Evolutionary conservation across 1,139 yeast species (phyloP).

Genomic region (Candida pseudocylindracea): DNA sequence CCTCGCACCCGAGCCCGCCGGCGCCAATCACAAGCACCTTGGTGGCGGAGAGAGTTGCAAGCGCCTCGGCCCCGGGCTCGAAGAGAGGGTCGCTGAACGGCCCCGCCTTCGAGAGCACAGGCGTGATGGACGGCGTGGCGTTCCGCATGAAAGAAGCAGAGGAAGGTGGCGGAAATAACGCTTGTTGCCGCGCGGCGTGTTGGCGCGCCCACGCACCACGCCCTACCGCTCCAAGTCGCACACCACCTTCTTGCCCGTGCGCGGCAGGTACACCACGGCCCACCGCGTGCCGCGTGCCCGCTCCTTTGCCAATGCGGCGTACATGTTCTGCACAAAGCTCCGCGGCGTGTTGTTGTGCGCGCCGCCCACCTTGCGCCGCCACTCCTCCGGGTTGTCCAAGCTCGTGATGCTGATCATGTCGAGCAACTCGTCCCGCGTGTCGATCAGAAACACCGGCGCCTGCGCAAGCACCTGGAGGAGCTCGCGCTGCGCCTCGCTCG

Average conservation of each 20-base stretch:
- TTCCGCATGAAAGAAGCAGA: no score
- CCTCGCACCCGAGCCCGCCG: constrained; percentile 92
- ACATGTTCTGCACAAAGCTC: constrained; percentile 55
- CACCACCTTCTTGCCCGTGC: constrained; percentile 47
- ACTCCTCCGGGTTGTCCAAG: constrained; percentile 61
- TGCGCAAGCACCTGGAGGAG: constrained; percentile 29
- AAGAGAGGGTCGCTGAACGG: no score
- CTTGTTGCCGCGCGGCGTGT: no score
- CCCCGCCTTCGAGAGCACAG: no score
- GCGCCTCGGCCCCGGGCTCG: no score
- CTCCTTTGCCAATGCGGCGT: constrained; percentile 51
- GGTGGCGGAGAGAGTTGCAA: constrained; percentile 2
- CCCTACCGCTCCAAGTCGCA: constrained; percentile 37
- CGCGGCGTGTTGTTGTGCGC: constrained; percentile 33
- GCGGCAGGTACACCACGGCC: constrained; percentile 55
- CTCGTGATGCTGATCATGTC: constrained; percentile 68
- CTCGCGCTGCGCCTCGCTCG: constrained; percentile 34
- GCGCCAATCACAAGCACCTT: constrained; percentile 57
- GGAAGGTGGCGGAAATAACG: no score
- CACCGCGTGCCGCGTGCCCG: constrained; percentile 46
- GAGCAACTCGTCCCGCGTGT: constrained; percentile 61
- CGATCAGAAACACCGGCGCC: constrained; percentile 59
- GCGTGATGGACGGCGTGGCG: no score
- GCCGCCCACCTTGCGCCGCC: constrained; percentile 71
- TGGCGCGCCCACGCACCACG: no score